phyloP scores from a whole-genome alignment of 2,329 filamentous ascomycete species.

The Penicillium rolfsii region DNA sequence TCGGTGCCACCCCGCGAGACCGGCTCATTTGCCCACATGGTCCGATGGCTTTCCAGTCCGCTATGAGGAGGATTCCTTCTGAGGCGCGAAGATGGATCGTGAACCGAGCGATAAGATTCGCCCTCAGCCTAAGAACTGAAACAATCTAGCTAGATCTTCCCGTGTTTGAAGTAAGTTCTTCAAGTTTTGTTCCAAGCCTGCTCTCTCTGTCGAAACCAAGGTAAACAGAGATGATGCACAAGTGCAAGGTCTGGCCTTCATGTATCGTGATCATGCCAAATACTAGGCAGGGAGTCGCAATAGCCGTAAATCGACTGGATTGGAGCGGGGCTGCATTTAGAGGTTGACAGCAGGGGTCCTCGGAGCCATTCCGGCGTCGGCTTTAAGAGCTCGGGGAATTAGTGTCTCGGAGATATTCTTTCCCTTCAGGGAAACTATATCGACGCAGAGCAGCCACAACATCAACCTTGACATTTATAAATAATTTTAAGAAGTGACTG shows the following conservation, averaged over 20 bases:
- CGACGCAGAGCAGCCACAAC: conserved; percentile 12
- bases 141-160: too few species aligned
- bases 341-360: background rate
- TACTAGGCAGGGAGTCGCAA: background rate
- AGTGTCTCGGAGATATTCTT: conserved; percentile 14
- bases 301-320: background rate
- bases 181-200: too few species aligned
- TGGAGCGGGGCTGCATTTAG: background rate
- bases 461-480: background rate
- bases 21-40: background rate
- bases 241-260: background rate
- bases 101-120: too few species aligned
- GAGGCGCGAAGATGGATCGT: too few species aligned
- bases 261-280: background rate
- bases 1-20: background rate
- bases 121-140: too few species aligned
- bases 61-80: background rate
- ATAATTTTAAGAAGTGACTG: background rate
- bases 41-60: background rate
- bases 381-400: conserved; percentile 13
- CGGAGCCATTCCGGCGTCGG: conserved; percentile 3
- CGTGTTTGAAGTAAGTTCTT: too few species aligned
- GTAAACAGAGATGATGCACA: too few species aligned
- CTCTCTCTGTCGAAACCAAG: too few species aligned
- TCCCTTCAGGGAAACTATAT: conserved; percentile 3